Evolutionary conservation across 352 stramenopile genomes (phyloP).

Genomic region (Chrysophaeum taylorii): DNA sequence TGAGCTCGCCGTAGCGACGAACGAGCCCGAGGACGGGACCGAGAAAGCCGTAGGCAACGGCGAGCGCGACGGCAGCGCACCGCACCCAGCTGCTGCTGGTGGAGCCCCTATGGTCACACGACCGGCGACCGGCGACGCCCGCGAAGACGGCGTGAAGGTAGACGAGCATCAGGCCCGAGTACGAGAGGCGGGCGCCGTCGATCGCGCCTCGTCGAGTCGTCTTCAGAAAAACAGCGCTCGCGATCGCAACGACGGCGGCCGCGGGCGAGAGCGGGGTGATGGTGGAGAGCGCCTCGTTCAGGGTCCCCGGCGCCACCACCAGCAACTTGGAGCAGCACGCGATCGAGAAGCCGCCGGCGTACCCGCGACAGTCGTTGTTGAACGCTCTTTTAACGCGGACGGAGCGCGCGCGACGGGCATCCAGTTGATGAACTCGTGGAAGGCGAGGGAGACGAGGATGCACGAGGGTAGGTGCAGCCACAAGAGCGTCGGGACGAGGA

Average conservation of each 20-base stretch:
- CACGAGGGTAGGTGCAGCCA: too few relatives aligned
- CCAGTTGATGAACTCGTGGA: constrained; percentile 6
- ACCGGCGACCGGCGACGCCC: too few relatives aligned
- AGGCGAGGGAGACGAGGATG: not conserved
- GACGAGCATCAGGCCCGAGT: not conserved
- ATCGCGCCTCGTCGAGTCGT: constrained; percentile 4
- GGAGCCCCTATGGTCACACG: too few relatives aligned
- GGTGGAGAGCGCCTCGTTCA: too few relatives aligned
- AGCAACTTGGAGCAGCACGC: not conserved
- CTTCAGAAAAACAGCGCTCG: not conserved
- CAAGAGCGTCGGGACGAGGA: not conserved
- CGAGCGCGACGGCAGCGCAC: not conserved
- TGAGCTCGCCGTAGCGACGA: constrained; percentile 1
- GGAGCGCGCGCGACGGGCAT: constrained; percentile 9
- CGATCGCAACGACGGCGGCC: not conserved
- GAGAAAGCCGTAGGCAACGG: constrained; percentile 7
- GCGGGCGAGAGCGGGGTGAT: too few relatives aligned
- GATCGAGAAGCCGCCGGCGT: constrained; percentile 12
- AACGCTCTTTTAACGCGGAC: too few relatives aligned
- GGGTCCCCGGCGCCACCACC: not conserved
- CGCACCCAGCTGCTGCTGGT: not conserved
- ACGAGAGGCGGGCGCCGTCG: not conserved
- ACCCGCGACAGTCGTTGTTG: too few relatives aligned
- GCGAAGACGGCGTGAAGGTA: not conserved
- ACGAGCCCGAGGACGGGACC: not conserved